Base-by-base conservation (phyloP, 768 basidiomycete species). In the Serendipita sp. region DNA sequence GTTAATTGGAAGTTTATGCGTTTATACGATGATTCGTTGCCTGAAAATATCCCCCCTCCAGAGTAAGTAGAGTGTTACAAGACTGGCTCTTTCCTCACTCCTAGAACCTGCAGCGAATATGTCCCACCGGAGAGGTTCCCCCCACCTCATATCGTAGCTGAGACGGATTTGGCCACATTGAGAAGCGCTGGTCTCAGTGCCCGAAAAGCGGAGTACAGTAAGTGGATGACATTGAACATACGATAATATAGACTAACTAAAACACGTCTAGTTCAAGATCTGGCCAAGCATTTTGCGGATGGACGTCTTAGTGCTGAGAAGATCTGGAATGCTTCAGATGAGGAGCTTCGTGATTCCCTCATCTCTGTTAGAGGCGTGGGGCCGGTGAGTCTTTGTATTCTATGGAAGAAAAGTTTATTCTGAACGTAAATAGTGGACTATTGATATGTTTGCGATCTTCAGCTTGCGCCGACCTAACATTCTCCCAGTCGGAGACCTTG, bases 381-480 rank as follows among this genome's bases (percentile, higher is more conserved):
- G 54, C 79, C 76, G 68, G 86, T 87, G 71, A 69, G 81, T 75
- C 5, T 45, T 41, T 32, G 13, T 34, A 16, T 47, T 65, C 16
- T 58, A 38, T 10, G 24, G 30, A 45, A 10, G 45, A 15, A 2
- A 10, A 51, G 30, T 15, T 34, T 15, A 35, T 16, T 18, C 34
- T 53, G n/a, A 10, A 53, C 15, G 13, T 65, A 4, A 44, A 5
- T 35, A 60, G 84, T 86, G 81, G 84, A 86, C 86, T 54, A 83
- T 92, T n/a, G 86, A 92, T 70, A 94, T 94, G 92, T 94, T 94
- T 70, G 81, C 88, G 13, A 89, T 96, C 48, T 95, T 94, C 74
- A 86, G 89, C 1, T 76, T 93, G 37, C 80, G 90, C 0, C 83
- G 91, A 18, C 88, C 88, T 1, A 83, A 94, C 71, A 86, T 96